Percentiles rank a stretch among this genome's conserved stretches.
Conservation (phyloP, 208 protist genomes). For the Leishmania turanica region DNA sequence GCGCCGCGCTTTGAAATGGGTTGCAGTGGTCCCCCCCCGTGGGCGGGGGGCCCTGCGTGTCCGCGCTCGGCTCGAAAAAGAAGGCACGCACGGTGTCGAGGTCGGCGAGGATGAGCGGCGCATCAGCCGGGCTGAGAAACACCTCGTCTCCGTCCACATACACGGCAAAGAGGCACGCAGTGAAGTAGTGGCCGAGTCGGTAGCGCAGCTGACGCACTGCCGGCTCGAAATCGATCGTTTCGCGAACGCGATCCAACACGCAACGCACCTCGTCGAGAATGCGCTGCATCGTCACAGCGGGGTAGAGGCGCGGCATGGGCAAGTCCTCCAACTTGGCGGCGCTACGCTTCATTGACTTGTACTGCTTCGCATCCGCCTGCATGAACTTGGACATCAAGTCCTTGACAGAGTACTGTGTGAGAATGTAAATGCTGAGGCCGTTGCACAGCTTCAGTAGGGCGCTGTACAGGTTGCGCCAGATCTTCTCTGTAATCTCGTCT, state of each 20-base stretch:
- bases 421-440: conserved; percentile 25
- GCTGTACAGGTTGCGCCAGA: conserved; percentile 9
- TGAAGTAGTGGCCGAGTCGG: conserved; percentile 39
- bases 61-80: conserved; percentile 23
- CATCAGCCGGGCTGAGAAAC: conserved; percentile 45
- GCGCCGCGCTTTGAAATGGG: conserved; percentile 1
- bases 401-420: conserved; percentile 10
- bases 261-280: conserved; percentile 23
- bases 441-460: conserved; percentile 37
- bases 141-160: conserved; percentile 46
- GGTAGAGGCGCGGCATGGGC: conserved; percentile 22
- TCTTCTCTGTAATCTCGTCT: conserved; percentile 12
- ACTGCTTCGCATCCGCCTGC: conserved; percentile 34
- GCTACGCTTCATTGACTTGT: conserved; percentile 27
- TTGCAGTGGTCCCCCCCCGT: background rate
- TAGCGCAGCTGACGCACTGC: conserved; percentile 33
- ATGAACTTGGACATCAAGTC: conserved; percentile 18
- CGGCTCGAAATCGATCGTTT: conserved; percentile 16
- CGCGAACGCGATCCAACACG: conserved; percentile 3
- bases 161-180: conserved; percentile 40
- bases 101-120: conserved; percentile 41
- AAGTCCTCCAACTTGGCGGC: conserved; percentile 12
- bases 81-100: conserved; percentile 37
- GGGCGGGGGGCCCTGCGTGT: background rate
- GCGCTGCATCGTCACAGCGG: conserved; percentile 27